phyloP scores from a whole-genome alignment of 2,329 filamentous ascomycete genomes.

The Oidium heveae region DNA sequence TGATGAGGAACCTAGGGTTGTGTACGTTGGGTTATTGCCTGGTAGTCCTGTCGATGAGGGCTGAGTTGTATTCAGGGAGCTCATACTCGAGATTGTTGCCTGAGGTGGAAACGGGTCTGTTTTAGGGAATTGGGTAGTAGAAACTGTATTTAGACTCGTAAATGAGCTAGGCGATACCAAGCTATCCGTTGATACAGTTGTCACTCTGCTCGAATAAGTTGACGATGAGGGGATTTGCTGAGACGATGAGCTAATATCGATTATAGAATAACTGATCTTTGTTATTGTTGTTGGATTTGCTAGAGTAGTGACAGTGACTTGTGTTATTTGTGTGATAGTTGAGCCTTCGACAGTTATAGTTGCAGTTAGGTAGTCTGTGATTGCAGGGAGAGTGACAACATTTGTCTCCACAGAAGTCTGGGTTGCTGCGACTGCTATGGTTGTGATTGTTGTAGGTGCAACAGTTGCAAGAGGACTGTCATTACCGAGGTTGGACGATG shows the following conservation, averaged over 20 bases:
- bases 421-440: constrained; percentile 8
- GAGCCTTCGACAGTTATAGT: constrained; percentile 9
- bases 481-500: constrained; percentile 1
- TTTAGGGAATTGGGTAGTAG: not conserved
- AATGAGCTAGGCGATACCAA: not conserved
- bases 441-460: constrained; percentile 7
- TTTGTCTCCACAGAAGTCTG: constrained; percentile 10
- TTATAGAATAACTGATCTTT: constrained; percentile 10
- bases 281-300: constrained; percentile 5
- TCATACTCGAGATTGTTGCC: too few species aligned
- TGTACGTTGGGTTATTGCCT: too few species aligned
- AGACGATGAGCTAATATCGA: constrained; percentile 10
- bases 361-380: constrained; percentile 6
- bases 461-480: not conserved
- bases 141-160: not conserved
- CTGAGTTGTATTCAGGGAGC: too few species aligned
- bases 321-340: constrained; percentile 8
- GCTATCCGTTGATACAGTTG: too few species aligned
- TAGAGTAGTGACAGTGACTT: constrained; percentile 9
- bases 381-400: constrained; percentile 5
- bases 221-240: not conserved
- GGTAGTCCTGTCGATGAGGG: too few species aligned
- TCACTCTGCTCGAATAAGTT: too few species aligned
- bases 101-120: not conserved
- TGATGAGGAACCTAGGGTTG: too few species aligned